A percentile compares a stretch with the other conserved stretches of the same genome.
phyloP scores from a whole-genome alignment of 345 rosid species.

The Salix suchowensis region DNA sequence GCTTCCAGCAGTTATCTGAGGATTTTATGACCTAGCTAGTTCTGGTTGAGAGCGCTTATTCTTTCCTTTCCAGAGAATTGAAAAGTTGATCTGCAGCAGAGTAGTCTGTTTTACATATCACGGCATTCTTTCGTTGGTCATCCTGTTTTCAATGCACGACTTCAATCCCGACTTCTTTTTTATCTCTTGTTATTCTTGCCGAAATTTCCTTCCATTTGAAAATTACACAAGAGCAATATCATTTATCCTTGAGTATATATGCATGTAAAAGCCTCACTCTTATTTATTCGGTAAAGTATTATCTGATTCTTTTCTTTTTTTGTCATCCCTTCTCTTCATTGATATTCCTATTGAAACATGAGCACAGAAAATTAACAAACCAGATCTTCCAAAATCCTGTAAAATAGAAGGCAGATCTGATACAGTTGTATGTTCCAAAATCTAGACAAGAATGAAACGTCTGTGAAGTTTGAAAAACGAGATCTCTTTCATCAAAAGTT shows the following conservation, averaged over 20 bases:
- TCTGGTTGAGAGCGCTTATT: neutral
- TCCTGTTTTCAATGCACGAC: neutral
- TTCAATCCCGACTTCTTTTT: neutral
- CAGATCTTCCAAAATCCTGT: neutral
- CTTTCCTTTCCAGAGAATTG: neutral
- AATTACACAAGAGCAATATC: neutral
- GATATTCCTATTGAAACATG: neutral
- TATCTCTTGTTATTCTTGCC: too few relatives aligned
- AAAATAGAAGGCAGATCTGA: too few relatives aligned
- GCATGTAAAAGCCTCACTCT: neutral
- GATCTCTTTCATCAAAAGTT: neutral
- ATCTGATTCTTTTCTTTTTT: neutral
- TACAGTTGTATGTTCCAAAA: too few relatives aligned
- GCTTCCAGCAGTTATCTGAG: neutral
- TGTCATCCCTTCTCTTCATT: neutral
- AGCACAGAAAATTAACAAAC: neutral
- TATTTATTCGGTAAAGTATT: neutral
- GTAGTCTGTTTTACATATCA: neutral
- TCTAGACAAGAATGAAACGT: neutral
- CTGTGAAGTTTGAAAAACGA: neutral
- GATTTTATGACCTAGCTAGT: neutral
- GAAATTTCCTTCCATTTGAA: neutral
- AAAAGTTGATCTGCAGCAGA: neutral
- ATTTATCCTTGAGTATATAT: neutral
- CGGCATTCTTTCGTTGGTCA: neutral